These are phyloP conservation scores for Hygrophila difformis DNA, from an alignment of 257 asterid species.

Conservation along the genomic window DNA sequence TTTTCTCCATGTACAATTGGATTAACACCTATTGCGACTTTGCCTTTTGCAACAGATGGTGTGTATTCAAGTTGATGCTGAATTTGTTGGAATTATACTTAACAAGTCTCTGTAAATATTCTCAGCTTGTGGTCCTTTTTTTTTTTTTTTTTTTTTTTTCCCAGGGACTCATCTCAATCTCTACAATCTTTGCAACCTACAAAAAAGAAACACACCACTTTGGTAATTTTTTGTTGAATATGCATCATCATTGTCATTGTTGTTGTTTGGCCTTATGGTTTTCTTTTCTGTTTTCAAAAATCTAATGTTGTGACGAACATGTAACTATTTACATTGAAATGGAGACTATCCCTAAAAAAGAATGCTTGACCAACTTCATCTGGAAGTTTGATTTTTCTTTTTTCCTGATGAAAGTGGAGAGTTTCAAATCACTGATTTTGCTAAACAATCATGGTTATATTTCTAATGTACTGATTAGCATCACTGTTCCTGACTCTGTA, in stretches of 20 bases:
- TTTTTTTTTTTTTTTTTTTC: constrained; percentile 13
- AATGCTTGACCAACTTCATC: not conserved
- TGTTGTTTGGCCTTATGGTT: too few species aligned
- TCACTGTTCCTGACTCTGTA: constrained; percentile 23
- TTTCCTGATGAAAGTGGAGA: not conserved
- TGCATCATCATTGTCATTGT: too few species aligned
- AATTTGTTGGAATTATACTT: not conserved
- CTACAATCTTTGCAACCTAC: constrained; percentile 27
- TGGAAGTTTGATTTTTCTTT: not conserved
- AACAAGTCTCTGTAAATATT: not conserved
- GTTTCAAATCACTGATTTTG: constrained; percentile 1
- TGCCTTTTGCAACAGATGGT: too few species aligned
- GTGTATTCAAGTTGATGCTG: not conserved
- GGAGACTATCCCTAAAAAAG: not conserved
- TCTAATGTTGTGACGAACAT: too few species aligned
- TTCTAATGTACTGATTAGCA: too few species aligned
- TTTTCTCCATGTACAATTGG: not conserved
- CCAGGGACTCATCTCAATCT: constrained; percentile 44
- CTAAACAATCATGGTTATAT: not conserved
- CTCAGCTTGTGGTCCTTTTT: constrained; percentile 7
- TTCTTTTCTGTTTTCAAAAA: too few species aligned
- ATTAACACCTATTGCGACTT: too few species aligned
- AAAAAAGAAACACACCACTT: constrained; percentile 54
- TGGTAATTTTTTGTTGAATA: constrained; percentile 38
- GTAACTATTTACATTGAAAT: too few species aligned